phyloP scores from a whole-genome alignment of 352 stramenopile species.

The Phytopythium kandeliae region DNA sequence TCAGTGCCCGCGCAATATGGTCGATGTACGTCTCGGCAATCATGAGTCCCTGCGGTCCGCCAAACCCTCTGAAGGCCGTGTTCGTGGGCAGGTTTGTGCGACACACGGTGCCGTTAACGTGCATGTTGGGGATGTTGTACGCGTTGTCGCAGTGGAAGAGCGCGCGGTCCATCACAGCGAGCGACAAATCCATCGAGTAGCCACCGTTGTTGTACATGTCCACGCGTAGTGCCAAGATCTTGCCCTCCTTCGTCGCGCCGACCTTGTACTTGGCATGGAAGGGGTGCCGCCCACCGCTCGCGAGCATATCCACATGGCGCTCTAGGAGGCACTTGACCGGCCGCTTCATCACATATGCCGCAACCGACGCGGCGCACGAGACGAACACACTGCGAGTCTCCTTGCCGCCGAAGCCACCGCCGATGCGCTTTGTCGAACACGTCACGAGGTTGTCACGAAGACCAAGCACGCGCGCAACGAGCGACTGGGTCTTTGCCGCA shows the following conservation, averaged over 20 bases:
- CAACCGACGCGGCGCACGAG: conserved; percentile 88
- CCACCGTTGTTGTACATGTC: conserved; percentile 95
- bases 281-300: conserved; percentile 89
- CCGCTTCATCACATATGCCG: conserved; percentile 80
- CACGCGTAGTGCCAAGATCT: conserved; percentile 88
- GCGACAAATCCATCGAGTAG: conserved; percentile 92
- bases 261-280: conserved; percentile 95
- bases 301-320: conserved; percentile 94
- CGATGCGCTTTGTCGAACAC: conserved; percentile 92
- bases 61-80: conserved; percentile 96
- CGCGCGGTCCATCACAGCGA: conserved; percentile 92
- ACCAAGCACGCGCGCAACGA: conserved; percentile 88
- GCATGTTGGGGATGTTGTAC: conserved; percentile 93
- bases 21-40: conserved; percentile 94
- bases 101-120: conserved; percentile 85
- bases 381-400: conserved; percentile 92
- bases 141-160: conserved; percentile 95
- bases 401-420: conserved; percentile 96
- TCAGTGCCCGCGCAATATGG: conserved; percentile 87
- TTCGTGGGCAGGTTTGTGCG: conserved; percentile 94
- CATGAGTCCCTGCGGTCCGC: conserved; percentile 90
- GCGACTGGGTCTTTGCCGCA: conserved; percentile 89
- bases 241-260: conserved; percentile 75
- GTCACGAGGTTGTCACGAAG: conserved; percentile 90
- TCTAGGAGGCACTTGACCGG: conserved; percentile 91